Evolutionary conservation across 805 yeast genomes (phyloP).

Genomic region (Starmerella davenportii): DNA sequence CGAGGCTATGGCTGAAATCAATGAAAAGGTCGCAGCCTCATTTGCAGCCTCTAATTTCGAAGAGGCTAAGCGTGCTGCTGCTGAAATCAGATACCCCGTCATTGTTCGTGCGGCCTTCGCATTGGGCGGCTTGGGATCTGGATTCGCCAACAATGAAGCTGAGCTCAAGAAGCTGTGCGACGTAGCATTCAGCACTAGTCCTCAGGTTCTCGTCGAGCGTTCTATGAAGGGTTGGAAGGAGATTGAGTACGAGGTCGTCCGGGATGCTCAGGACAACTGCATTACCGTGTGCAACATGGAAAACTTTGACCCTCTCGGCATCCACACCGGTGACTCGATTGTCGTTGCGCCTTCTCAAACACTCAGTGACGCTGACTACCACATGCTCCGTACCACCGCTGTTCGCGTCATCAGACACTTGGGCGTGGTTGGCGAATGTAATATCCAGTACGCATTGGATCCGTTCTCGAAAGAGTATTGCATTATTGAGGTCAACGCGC

Average conservation of each 20-base stretch:
- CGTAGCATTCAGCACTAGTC: slow-evolving; percentile 86
- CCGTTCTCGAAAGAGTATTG: slow-evolving; percentile 90
- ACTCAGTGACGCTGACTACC: slow-evolving; percentile 86
- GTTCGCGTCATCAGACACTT: slow-evolving; percentile 91
- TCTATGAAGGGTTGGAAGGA: slow-evolving; percentile 99
- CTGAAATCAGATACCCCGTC: slow-evolving; percentile 80
- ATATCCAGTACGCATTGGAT: slow-evolving; percentile 88
- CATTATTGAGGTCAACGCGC: slow-evolving; percentile 93
- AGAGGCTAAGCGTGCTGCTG: slow-evolving; percentile 74
- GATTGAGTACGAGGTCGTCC: slow-evolving; percentile 94
- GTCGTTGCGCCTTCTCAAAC: slow-evolving; percentile 99
- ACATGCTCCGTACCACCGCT: slow-evolving; percentile 95
- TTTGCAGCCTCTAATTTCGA: slow-evolving; percentile 62
- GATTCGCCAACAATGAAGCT: slow-evolving; percentile 77
- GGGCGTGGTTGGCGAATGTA: slow-evolving; percentile 99
- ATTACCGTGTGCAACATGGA: slow-evolving; percentile 99
- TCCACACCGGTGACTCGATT: slow-evolving; percentile 97
- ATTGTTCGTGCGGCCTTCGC: slow-evolving; percentile 96
- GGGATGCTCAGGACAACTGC: slow-evolving; percentile 94
- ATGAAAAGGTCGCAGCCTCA: slow-evolving; percentile 89
- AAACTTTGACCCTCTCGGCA: slow-evolving; percentile 94
- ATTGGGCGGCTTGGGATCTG: slow-evolving; percentile 94
- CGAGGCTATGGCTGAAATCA: slow-evolving; percentile 81
- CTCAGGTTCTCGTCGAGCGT: slow-evolving; percentile 87
- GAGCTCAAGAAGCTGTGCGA: slow-evolving; percentile 71